These are phyloP conservation scores for Akebia trifoliata DNA, from an alignment of 164 flowering plant genomes.

Conservation along the genomic window DNA sequence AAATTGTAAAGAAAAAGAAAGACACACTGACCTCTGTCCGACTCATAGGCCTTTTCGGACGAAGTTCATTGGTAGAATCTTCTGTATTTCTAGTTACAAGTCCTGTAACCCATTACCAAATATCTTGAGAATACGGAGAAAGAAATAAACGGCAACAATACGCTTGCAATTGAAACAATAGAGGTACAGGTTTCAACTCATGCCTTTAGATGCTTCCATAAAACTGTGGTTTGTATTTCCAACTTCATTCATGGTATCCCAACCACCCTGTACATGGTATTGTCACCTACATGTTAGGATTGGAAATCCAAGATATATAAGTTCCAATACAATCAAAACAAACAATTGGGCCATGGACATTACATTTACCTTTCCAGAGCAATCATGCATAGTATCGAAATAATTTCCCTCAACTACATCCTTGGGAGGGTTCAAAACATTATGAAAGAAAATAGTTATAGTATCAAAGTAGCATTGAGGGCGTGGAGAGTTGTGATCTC, in stretches of 20 bases:
- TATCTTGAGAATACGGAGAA: constrained; percentile 2
- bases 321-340: no score
- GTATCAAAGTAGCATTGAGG: constrained; percentile 95
- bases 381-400: constrained; percentile 40
- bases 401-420: constrained; percentile 47
- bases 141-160: background rate
- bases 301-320: constrained; percentile 9
- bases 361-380: constrained; percentile 58
- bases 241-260: constrained; percentile 43
- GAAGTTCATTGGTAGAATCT: constrained; percentile 62
- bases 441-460: constrained; percentile 83
- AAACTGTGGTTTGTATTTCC: constrained; percentile 26
- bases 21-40: constrained; percentile 59
- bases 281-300: constrained; percentile 5
- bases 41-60: constrained; percentile 77
- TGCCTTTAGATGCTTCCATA: constrained; percentile 46
- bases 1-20: background rate
- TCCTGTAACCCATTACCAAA: constrained; percentile 28
- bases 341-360: constrained; percentile 4
- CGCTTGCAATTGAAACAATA: background rate
- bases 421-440: constrained; percentile 85
- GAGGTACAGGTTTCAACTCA: constrained; percentile 11
- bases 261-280: constrained; percentile 48
- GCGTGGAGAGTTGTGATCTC: constrained; percentile 95
- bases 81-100: constrained; percentile 46